Base-by-base conservation (phyloP, 768 basidiomycete species). In the Podaxis sp. region DNA sequence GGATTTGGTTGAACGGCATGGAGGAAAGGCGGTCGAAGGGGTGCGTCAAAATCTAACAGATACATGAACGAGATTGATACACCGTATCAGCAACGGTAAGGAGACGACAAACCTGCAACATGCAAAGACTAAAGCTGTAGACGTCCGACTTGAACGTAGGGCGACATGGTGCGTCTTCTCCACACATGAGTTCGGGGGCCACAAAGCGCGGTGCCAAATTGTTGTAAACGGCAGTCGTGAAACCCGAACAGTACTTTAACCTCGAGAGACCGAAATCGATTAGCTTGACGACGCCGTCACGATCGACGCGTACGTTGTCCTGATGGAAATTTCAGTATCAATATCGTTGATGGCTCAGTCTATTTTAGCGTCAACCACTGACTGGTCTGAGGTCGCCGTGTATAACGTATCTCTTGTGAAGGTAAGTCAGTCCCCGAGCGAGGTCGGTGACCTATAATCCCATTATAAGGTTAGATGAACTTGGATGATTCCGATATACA, bases 241-340 rank as follows among this genome's bases (percentile, higher is more conserved):
- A 64, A 3, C 63, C 57, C 15, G 25, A 37, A 24, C n/a, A 22
- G 13, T 51, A 15, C 13, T 19, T n/a, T n/a, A 53, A 24, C 40
- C 24, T 43, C 37, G 47, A 41, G 47, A 64, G 19, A n/a, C 63
- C 57, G 29, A 64, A 58, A 49, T 63, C 63, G 27, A 63, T 50
- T 4, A 63, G 43, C 46, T 53, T 50, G 29, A 53, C 63, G 5
- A 46, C 51, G 25, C 57, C 57, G 49, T 19, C 19, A 40, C 25
- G 19, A 13, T 55, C 54, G 36, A 55, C 37, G 2, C 50, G 63
- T 12, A 64, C 40, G 27, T 64, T 64, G 4, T 52, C 51, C 63
- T 57, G 59, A 25, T 40, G 43, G 25, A 19, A 19, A 17, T n/a
- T 46, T 51, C 17, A 22, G 24, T 36, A 54, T 54, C 11, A 38